Evolutionary conservation across 768 basidiomycete species (phyloP), one percentile per base, ranked within the genome.

Genomic region (Galerina marginata): DNA sequence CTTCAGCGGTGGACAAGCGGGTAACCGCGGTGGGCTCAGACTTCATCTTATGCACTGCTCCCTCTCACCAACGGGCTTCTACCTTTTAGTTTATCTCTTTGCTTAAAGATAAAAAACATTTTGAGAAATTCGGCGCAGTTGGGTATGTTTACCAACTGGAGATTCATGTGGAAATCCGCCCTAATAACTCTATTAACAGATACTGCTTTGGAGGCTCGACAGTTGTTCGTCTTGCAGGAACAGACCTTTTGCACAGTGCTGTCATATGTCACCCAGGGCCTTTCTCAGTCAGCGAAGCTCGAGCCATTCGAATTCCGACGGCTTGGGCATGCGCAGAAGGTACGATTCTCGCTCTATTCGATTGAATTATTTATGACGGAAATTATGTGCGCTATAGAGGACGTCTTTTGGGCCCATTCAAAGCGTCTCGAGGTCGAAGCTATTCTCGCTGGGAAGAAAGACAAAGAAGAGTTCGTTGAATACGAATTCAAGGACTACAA

Each of bases 401-500:
- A 81, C 56, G 64, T 74, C 10, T 71, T 70, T 49, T 74, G 78
- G 61, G 44, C 69, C 5, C 61, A 64, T 6, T 29, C 66, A n/a
- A 60, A 67, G 2, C 75, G 77, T 15, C 60, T 68, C 15, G 54
- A 75, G 54, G 66, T 73, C 0, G 77, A 81, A 59, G 73, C 73
- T 11, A 49, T 68, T 6, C 73, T 81, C 23, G 72, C 71, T 10
- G 60, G 55, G 9, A 73, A 75, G 36, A 75, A 75, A 45, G 73
- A 67, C 14, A 71, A 74, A 37, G 71, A 69, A 6, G 52, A 51
- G 29, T 73, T 60, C 37, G 66, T 79, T 2, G 75, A 80, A 4
- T 79, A 79, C 53, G 79, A 81, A 64, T 77, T 82, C 61, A 72
- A 68, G 49, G 72, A 73, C n/a, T 81, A 80, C 55, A 74, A 74